These are phyloP conservation scores for Heliosperma pusillum DNA, from an alignment of 148 eudicot species.

Conservation along the genomic window DNA sequence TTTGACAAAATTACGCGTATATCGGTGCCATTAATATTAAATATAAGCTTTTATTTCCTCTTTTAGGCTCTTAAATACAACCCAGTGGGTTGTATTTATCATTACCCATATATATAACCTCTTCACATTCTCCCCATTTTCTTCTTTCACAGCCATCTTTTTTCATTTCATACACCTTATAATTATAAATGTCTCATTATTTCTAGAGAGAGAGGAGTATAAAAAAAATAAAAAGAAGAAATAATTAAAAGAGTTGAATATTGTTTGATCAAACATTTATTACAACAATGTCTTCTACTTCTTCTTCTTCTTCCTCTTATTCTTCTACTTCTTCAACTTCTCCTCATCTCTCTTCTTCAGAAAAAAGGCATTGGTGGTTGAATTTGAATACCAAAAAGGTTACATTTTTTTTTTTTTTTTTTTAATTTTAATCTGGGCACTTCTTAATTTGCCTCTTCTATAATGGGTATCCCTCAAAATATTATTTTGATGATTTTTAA, in stretches of 20 bases:
- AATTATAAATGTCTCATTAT: constrained; percentile 14
- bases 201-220: constrained; percentile 14
- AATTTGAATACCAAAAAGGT: constrained; percentile 94
- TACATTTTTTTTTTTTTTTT: too few species aligned
- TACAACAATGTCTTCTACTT: constrained; percentile 43
- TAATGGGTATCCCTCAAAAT: constrained; percentile 18
- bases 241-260: background rate
- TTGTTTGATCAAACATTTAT: constrained; percentile 36
- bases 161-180: background rate
- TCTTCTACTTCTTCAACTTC: constrained; percentile 32
- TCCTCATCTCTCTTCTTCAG: constrained; percentile 41
- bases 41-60: too few species aligned
- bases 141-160: constrained; percentile 19
- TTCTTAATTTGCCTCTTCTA: constrained; percentile 1
- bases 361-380: constrained; percentile 94
- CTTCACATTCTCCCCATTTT: constrained; percentile 11
- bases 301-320: constrained; percentile 35
- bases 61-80: too few species aligned
- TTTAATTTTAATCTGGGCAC: constrained; percentile 17
- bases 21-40: too few species aligned
- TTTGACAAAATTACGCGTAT: too few species aligned
- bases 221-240: background rate
- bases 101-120: too few species aligned
- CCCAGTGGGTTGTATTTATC: too few species aligned
- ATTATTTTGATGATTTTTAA: background rate